Base-by-base conservation (phyloP, 257 asterid genomes). In the Scutellaria minor region DNA sequence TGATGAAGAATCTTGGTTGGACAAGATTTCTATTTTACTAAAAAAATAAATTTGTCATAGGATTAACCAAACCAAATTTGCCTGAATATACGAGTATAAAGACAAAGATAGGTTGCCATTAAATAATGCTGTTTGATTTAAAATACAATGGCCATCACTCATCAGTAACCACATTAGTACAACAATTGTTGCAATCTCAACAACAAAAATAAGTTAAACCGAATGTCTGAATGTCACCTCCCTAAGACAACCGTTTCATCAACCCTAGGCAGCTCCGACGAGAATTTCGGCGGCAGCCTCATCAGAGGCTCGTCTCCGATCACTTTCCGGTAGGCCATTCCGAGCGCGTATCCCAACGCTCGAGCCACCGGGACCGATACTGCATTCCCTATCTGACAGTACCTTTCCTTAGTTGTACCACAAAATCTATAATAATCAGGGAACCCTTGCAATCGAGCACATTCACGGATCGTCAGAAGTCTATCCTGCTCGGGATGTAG, bases 401-500 rank as follows among this genome's bases (percentile, higher is more conserved):
- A 93, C 83, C 96, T 81, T 5, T 84, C 93, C 60, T 79, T 89
- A 5, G 77, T 58, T 5, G 87, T 77, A 7, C 97, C 98, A 51
- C 83, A 80, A 55, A 94, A 89, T 68, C 88, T 79, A 77, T 88
- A 94, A 73, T 78, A 85, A 53, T 94, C 98, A 5, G 97, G 97
- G 65, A 93, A 93, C 5, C 98, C 98, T 76, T 94, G 97, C 77
- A 91, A 66, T 47, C 97, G 82, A 14, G 98, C 97, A 62, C 83
- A 88, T 67, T 91, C 98, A 0, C 97, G 87, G 66, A 91, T 37
- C 1, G 96, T 89, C 5, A 93, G 90, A 50, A 84, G 80, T 54
- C 97, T 77, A 42, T 91, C 94, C 83, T 93, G 98, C 79, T 91
- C 96, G 1, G 98, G 98, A 57, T 93, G 98, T 44, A 93, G 78